Conservation (phyloP, 2,329 filamentous ascomycete genomes). For the Pseudogymnoascus sp. region DNA sequence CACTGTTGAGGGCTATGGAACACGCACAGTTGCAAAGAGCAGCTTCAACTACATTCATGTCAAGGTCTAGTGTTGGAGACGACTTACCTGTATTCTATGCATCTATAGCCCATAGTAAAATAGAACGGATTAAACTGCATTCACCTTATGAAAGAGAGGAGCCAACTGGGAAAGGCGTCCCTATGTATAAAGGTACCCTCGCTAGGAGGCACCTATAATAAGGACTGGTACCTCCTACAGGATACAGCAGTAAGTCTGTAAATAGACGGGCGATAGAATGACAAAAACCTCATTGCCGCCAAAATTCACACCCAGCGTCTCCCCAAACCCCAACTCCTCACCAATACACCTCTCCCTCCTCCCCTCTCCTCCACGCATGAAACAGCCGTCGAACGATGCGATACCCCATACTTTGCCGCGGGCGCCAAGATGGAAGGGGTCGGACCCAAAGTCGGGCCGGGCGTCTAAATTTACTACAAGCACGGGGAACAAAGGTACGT, state of each 20-base stretch:
- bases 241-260: background rate
- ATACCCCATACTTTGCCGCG: background rate
- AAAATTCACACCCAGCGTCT: background rate
- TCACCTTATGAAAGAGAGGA: too few species aligned
- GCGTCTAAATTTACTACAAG: background rate
- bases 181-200: background rate
- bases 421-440: background rate
- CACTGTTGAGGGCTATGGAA: background rate
- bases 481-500: background rate
- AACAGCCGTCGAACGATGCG: background rate
- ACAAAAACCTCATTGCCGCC: background rate
- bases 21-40: constrained; percentile 8
- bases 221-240: too few species aligned
- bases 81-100: background rate
- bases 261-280: background rate
- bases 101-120: background rate
- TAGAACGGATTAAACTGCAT: background rate
- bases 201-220: too few species aligned
- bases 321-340: background rate
- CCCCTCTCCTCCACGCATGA: background rate
- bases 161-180: too few species aligned
- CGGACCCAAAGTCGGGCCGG: background rate
- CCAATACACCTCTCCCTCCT: background rate
- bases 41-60: constrained; percentile 13
- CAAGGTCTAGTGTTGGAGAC: background rate